Conservation (phyloP, 176 grass and related monocot species). For the Oryza officinalis region DNA sequence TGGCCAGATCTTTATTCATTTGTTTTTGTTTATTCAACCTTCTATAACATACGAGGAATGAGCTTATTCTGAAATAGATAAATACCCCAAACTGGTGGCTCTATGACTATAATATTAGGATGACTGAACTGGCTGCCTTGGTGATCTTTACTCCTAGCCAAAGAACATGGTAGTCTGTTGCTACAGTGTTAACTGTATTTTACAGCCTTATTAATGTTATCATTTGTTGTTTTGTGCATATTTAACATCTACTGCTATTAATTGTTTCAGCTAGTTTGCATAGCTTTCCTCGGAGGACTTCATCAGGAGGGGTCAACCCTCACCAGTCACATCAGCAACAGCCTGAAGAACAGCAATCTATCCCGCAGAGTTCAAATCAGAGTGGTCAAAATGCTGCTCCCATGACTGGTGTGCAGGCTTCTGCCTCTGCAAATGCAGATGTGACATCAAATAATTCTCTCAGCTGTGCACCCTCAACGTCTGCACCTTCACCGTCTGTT, state of each 20-base stretch:
- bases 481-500: constrained; percentile 40
- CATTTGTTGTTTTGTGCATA: background rate
- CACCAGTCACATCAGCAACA: constrained; percentile 65
- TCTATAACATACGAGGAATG: background rate
- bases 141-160: background rate
- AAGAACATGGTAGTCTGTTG: constrained; percentile 13
- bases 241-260: constrained; percentile 26
- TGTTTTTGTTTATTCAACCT: background rate
- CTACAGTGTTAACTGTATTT: background rate
- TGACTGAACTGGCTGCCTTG: background rate
- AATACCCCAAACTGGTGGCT: background rate
- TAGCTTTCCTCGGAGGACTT: constrained; percentile 78
- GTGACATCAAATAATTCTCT: constrained; percentile 52
- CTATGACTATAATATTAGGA: background rate
- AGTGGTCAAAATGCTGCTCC: constrained; percentile 66
- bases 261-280: constrained; percentile 78
- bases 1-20: background rate
- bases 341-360: constrained; percentile 61
- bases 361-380: constrained; percentile 77
- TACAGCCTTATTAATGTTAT: constrained; percentile 8
- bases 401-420: constrained; percentile 47
- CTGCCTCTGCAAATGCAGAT: constrained; percentile 53
- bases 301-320: constrained; percentile 56
- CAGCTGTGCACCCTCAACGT: constrained; percentile 52
- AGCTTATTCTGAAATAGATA: background rate